Percentiles rank a stretch among this genome's conserved stretches.
Conservation (phyloP, 1,284 basidiomycete species). For the Boletus chippewaensis region DNA sequence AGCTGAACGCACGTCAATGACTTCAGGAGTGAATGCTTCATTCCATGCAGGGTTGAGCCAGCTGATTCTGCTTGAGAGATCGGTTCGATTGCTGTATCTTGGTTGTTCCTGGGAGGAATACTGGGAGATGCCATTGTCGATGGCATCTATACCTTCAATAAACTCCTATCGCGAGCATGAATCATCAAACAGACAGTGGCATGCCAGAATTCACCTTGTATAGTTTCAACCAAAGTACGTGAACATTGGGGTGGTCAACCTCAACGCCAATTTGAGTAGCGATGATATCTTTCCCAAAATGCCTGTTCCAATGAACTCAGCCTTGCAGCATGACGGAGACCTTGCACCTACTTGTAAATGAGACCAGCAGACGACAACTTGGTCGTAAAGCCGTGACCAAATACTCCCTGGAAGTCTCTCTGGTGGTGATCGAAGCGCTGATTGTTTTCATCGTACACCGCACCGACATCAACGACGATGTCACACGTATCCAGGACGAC, state of each 20-base stretch:
- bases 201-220: constrained; percentile 53
- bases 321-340: constrained; percentile 2
- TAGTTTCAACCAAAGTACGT: constrained; percentile 80
- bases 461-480: constrained; percentile 98
- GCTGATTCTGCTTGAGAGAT: constrained; percentile 76
- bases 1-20: constrained; percentile 55
- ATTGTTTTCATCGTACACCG: constrained; percentile 75
- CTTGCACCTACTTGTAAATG: constrained; percentile 75
- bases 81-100: constrained; percentile 71
- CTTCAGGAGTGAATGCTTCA: constrained; percentile 53
- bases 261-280: constrained; percentile 52
- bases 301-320: constrained; percentile 42
- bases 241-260: constrained; percentile 55
- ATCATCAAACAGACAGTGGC: neutral
- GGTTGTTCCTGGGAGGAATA: constrained; percentile 58
- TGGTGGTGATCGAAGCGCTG: constrained; percentile 96
- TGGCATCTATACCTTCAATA: constrained; percentile 91
- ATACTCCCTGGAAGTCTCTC: constrained; percentile 85
- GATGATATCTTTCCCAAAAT: constrained; percentile 90
- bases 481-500: constrained; percentile 76
- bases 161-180: constrained; percentile 55
- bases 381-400: constrained; percentile 79
- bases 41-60: constrained; percentile 92
- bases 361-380: constrained; percentile 93
- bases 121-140: constrained; percentile 91